A percentile compares a stretch with the other conserved stretches of the same genome.
Conservation (phyloP, 371 early-diverging fungal species). For the Rhizopus microsporus region DNA sequence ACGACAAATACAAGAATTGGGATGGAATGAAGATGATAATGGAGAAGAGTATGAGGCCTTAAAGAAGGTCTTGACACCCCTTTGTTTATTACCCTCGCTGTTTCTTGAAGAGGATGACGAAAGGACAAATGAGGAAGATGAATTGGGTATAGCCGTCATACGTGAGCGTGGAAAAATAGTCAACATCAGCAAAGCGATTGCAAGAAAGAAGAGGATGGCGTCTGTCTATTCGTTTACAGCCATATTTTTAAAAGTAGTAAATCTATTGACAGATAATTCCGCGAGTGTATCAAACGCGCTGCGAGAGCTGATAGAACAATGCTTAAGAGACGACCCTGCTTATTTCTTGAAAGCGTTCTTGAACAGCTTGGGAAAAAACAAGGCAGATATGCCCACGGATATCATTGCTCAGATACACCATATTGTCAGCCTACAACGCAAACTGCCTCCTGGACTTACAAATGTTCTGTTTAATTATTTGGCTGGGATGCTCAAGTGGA, state of each 20-base stretch:
- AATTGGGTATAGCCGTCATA: conserved; percentile 3
- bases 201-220: conserved; percentile 42
- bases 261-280: conserved; percentile 53
- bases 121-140: conserved; percentile 26
- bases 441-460: conserved; percentile 60
- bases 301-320: conserved; percentile 50
- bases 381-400: conserved; percentile 39
- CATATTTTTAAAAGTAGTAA: conserved; percentile 52
- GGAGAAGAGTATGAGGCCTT: conserved; percentile 54
- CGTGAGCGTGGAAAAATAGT: conserved; percentile 16
- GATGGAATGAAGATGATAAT: conserved; percentile 65
- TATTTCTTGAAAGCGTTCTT: conserved; percentile 60
- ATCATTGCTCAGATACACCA: conserved; percentile 49
- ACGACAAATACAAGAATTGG: conserved; percentile 59
- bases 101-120: conserved; percentile 60
- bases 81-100: conserved; percentile 55
- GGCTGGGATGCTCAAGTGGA: conserved; percentile 67
- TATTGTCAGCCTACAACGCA: conserved; percentile 54
- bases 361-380: conserved; percentile 52
- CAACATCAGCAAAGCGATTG: conserved; percentile 33
- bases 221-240: conserved; percentile 52
- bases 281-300: conserved; percentile 50
- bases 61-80: conserved; percentile 51
- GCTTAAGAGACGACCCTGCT: conserved; percentile 62
- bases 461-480: conserved; percentile 64